Base-by-base conservation (phyloP, 2,329 filamentous ascomycete species). In the Cryphonectria nitschkei region DNA sequence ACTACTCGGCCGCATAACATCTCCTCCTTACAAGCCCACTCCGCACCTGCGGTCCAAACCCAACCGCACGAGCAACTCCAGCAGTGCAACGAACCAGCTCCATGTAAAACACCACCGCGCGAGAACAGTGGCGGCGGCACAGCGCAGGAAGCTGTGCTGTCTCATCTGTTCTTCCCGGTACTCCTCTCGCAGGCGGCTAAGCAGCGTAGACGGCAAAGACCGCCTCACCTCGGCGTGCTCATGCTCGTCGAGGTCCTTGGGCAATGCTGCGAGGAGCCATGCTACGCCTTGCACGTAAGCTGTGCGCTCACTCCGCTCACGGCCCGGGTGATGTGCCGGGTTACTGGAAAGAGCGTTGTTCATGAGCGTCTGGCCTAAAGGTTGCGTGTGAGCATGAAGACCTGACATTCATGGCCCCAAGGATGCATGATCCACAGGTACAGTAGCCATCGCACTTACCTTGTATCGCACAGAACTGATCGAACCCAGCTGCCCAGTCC, bases 1-100 rank as follows among this genome's bases (percentile, higher is more conserved):
- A 39, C 9, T 39, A 39, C 7, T 34, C 34, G 34, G 34, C 34
- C 34, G 34, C 34, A 3, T 34, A 34, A 34, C 34, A 34, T 16
- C 41, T 43, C 14, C 41, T 89, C 72, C 34, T 34, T 34, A 34
- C 34, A 4, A 4, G 6, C 34, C 34, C 34, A 94, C 83, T 73
- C 87, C 88, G 79, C 93, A 88, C 74, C 89, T 85, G 22, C 89
- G 86, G 77, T 94, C 92, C 73, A 90, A 90, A 34, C 34, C 34
- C 3, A 34, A 34, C 34, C 65, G 82, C 73, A 89, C 90, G 22
- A 86, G 82, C 22, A 85, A 79, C 22, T 83, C 82, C 19, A 90
- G 74, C 16, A 91, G 78, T 5, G 85, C 75, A 73, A 87, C 84
- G 43, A 90, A 76, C 75, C 91, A 91, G 1, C 91, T 90, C 14